Conservation (phyloP, 2,329 filamentous ascomycete genomes). For the Colletotrichum magnum region DNA sequence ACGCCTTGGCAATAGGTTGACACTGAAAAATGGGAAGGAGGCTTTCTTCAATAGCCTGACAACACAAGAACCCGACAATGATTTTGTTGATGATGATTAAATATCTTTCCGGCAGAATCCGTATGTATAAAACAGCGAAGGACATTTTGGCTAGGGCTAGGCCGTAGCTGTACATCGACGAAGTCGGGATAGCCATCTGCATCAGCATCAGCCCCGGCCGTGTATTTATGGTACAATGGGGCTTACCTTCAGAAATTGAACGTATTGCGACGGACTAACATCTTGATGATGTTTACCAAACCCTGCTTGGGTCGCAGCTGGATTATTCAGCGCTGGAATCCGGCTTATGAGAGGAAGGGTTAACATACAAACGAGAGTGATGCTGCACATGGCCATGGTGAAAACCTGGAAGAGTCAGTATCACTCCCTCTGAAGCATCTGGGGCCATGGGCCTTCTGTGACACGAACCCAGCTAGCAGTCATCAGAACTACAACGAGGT, state of each 20-base stretch:
- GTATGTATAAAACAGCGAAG: conserved; percentile 50
- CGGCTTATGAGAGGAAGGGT: background rate
- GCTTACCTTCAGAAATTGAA: conserved; percentile 17
- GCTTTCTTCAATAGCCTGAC: conserved; percentile 49
- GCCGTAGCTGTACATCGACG: conserved; percentile 48
- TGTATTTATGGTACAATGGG: too few relatives aligned
- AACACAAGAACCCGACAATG: conserved; percentile 46
- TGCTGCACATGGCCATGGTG: conserved; percentile 18
- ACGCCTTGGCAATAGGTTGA: conserved; percentile 47
- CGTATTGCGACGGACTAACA: background rate
- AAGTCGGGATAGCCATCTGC: conserved; percentile 43
- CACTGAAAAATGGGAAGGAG: conserved; percentile 48
- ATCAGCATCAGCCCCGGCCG: background rate
- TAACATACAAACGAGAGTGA: conserved; percentile 13
- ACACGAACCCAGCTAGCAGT: conserved; percentile 19
- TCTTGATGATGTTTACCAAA: conserved; percentile 20
- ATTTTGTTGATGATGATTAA: conserved; percentile 48
- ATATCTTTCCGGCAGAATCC: conserved; percentile 46
- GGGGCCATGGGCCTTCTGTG: background rate
- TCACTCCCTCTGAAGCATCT: background rate
- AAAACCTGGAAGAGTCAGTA: background rate
- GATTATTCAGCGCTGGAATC: too few relatives aligned
- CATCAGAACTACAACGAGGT: conserved; percentile 5
- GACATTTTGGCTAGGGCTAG: conserved; percentile 49
- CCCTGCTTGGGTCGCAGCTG: conserved; percentile 13